Evolutionary conservation across 352 stramenopile genomes (phyloP).

Genomic region (Phytophthora sp.): DNA sequence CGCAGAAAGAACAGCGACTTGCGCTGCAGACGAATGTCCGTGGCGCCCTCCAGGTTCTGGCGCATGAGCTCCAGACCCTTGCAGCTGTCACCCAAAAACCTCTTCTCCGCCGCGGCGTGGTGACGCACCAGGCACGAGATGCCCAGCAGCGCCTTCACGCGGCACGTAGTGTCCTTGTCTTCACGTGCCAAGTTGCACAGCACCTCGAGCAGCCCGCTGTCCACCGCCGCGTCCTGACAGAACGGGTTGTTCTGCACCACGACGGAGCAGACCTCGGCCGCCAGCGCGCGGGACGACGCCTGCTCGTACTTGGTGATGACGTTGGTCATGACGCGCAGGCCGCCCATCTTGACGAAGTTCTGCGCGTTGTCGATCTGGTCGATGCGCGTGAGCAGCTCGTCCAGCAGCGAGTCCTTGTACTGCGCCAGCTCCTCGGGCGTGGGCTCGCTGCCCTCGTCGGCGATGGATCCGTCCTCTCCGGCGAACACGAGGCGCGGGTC

Average conservation of each 20-base stretch:
- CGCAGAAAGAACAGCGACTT: slow-evolving; percentile 87
- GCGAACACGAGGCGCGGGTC: slow-evolving; percentile 76
- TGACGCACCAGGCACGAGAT: slow-evolving; percentile 87
- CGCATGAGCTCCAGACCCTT: slow-evolving; percentile 66
- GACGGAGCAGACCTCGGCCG: slow-evolving; percentile 79
- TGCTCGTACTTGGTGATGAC: slow-evolving; percentile 66
- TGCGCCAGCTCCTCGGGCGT: slow-evolving; percentile 70
- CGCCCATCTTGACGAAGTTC: slow-evolving; percentile 89
- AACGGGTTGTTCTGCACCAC: slow-evolving; percentile 90
- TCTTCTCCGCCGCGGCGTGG: slow-evolving; percentile 61
- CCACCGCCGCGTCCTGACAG: slow-evolving; percentile 75
- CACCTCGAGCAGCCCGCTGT: slow-evolving; percentile 67
- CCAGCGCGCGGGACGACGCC: slow-evolving; percentile 60
- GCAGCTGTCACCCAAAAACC: slow-evolving; percentile 64
- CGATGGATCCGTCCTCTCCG: slow-evolving; percentile 40
- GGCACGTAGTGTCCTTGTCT: slow-evolving; percentile 69
- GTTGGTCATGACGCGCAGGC: slow-evolving; percentile 58
- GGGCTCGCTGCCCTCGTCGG: slow-evolving; percentile 41
- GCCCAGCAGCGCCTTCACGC: slow-evolving; percentile 78
- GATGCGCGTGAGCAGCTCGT: slow-evolving; percentile 85
- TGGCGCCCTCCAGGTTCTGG: slow-evolving; percentile 47
- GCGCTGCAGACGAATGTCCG: slow-evolving; percentile 76
- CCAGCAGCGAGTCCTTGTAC: slow-evolving; percentile 83
- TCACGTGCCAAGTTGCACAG: slow-evolving; percentile 63
- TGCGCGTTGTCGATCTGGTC: slow-evolving; percentile 90